A percentile compares a stretch with the other conserved stretches of the same genome.
Conservation (phyloP, 2,329 filamentous ascomycete species). For the Arthrobotrys sphaeroides region DNA sequence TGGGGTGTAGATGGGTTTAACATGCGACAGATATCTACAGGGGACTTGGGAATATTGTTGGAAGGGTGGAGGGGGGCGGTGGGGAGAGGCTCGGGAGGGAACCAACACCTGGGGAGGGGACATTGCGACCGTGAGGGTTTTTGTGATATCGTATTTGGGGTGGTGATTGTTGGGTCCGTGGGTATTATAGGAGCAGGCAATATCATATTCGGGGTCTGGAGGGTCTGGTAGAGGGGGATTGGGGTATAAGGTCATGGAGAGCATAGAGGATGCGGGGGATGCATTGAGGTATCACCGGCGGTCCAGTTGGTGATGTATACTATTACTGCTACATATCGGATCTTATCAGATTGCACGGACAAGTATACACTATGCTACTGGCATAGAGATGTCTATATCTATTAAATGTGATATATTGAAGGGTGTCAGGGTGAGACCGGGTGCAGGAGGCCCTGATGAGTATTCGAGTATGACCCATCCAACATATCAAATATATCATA, state of each 20-base stretch:
- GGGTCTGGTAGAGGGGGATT: not conserved
- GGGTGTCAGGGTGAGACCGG: too few species aligned
- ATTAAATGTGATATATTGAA: not conserved
- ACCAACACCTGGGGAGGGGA: not conserved
- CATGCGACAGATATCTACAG: not conserved
- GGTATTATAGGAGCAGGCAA: too few species aligned
- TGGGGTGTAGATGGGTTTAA: not conserved
- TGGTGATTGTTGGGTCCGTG: too few species aligned
- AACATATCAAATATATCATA: too few species aligned
- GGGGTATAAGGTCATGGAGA: not conserved
- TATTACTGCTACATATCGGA: not conserved
- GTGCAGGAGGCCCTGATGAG: too few species aligned
- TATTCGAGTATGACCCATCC: too few species aligned
- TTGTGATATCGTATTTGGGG: conserved; percentile 5
- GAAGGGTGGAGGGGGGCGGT: not conserved
- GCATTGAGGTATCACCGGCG: conserved; percentile 5
- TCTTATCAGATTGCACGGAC: not conserved
- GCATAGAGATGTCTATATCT: too few species aligned
- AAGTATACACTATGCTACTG: too few species aligned
- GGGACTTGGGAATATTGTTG: not conserved
- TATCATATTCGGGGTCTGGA: too few species aligned
- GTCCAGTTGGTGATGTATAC: not conserved
- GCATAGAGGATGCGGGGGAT: not conserved
- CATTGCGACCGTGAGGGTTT: conserved; percentile 1
- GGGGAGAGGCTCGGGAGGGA: not conserved